phyloP scores from a whole-genome alignment of 495 filamentous ascomycete genomes.

The Diplogelasinospora grovesii region DNA sequence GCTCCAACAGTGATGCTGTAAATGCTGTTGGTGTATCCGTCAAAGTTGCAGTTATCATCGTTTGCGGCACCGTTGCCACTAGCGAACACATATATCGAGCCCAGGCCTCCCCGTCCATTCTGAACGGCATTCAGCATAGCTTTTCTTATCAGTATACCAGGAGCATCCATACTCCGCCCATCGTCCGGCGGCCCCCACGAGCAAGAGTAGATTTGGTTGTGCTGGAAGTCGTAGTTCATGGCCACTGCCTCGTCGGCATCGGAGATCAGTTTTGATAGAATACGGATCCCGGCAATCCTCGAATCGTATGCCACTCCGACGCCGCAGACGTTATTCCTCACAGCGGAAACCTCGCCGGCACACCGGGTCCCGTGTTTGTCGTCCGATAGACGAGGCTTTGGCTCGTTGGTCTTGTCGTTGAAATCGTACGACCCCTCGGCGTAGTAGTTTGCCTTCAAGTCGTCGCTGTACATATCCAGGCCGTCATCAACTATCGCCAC shows the following conservation, averaged over 20 bases:
- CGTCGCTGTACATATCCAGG: slow-evolving; percentile 93
- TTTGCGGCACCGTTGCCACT: slow-evolving; percentile 85
- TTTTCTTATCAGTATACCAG: slow-evolving; percentile 76
- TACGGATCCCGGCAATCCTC: slow-evolving; percentile 82
- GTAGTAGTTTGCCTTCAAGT: slow-evolving; percentile 88
- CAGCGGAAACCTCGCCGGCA: slow-evolving; percentile 88
- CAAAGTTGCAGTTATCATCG: slow-evolving; percentile 98
- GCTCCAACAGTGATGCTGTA: slow-evolving; percentile 97
- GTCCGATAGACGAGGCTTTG: slow-evolving; percentile 69
- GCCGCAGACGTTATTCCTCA: slow-evolving; percentile 87
- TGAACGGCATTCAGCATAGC: slow-evolving; percentile 92
- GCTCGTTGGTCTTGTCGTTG: slow-evolving; percentile 75
- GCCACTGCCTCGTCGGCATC: slow-evolving; percentile 89
- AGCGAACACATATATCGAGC: slow-evolving; percentile 96
- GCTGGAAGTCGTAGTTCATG: slow-evolving; percentile 84
- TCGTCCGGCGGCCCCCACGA: slow-evolving; percentile 97
- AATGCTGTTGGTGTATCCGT: slow-evolving; percentile 98
- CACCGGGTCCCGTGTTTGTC: slow-evolving; percentile 91
- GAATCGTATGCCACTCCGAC: slow-evolving; percentile 92
- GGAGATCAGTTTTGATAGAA: slow-evolving; percentile 80
- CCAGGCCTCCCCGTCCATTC: slow-evolving; percentile 71
- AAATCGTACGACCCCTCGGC: slow-evolving; percentile 90
- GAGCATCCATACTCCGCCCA: slow-evolving; percentile 87
- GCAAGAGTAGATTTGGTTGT: slow-evolving; percentile 96
- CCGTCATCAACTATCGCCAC: slow-evolving; percentile 96